phyloP scores from a whole-genome alignment of 345 rosid genomes.

The Eucalyptus victrix region DNA sequence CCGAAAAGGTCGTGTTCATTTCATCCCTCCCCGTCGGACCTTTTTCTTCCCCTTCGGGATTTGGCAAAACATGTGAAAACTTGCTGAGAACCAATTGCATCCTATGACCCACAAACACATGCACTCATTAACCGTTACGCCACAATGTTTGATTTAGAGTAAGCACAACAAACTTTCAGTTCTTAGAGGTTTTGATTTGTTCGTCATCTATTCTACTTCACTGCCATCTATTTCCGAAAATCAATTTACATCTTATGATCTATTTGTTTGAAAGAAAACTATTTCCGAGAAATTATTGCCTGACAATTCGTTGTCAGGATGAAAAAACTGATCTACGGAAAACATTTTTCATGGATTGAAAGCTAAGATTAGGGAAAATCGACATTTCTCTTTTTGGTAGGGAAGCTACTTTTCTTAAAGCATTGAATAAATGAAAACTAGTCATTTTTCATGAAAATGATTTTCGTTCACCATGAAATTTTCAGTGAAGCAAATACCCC shows the following conservation, averaged over 20 bases:
- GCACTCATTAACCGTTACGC: neutral
- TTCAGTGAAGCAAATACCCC: neutral
- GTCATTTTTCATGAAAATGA: too few relatives aligned
- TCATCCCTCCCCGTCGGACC: neutral
- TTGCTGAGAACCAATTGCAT: neutral
- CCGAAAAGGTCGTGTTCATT: neutral
- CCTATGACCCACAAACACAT: neutral
- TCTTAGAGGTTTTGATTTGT: neutral
- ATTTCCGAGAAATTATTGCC: fast-evolving
- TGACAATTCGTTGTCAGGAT: fast-evolving
- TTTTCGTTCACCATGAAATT: fast-evolving
- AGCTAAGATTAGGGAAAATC: neutral
- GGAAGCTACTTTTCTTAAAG: neutral
- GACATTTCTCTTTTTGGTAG: neutral
- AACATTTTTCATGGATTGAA: neutral
- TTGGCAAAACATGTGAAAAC: neutral
- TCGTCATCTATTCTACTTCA: neutral
- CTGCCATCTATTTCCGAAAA: neutral
- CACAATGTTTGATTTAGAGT: neutral
- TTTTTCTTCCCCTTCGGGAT: neutral
- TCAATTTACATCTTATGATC: neutral
- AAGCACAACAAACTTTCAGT: too few relatives aligned
- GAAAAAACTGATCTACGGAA: neutral
- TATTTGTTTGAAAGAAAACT: fast-evolving
- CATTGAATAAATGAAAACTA: neutral